Base-by-base conservation (phyloP, 805 yeast species). In the Pichia phayaonensis region DNA sequence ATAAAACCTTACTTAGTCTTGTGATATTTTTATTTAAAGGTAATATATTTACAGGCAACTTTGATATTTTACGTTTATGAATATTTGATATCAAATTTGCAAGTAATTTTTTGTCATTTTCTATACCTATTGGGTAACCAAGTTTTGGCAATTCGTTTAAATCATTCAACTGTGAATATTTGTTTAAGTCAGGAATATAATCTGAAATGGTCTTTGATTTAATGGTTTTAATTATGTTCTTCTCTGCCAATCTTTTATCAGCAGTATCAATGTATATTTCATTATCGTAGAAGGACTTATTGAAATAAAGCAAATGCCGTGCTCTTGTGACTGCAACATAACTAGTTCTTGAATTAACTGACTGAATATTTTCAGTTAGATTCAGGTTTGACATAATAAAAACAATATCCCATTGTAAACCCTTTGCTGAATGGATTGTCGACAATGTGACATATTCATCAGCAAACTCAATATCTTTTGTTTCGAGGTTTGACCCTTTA, bases 271-370 rank as follows among this genome's bases (percentile, higher is more conserved):
- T 39, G 44, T 55, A 50, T 10, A 53, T 31, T 7, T 56, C 59
- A 31, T 50, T 56, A 31, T 60, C 63, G 40, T 50, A 53, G 36
- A 51, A 44, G 8, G 61, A 47, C 39, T 59, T 59, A 50, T 65
- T 64, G 53, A 61, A 66, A 51, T 77, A 78, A 10, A 76, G 57
- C 41, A 78, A 56, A 22, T 70, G 63, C 34, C 70, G 72, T 0
- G 90, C 86, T 53, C 92, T 71, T 0, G 90, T 84, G 60, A 76
- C 66, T 1, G 82, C 90, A 2, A 84, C 90, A 60, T 83, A 85
- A 18, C 78, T 65, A 13, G 51, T 47, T 34, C 54, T 43, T 13
- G 53, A 29, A 40, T 47, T 46, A 8, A 31, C 24, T 4, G 46
- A 40, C 13, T 46, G 24, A 8, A 22, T 16, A 3, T 23, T 41